These are phyloP conservation scores for Drechslerella dactyloides DNA, from an alignment of 2,329 filamentous ascomycete species.

Conservation along the genomic window DNA sequence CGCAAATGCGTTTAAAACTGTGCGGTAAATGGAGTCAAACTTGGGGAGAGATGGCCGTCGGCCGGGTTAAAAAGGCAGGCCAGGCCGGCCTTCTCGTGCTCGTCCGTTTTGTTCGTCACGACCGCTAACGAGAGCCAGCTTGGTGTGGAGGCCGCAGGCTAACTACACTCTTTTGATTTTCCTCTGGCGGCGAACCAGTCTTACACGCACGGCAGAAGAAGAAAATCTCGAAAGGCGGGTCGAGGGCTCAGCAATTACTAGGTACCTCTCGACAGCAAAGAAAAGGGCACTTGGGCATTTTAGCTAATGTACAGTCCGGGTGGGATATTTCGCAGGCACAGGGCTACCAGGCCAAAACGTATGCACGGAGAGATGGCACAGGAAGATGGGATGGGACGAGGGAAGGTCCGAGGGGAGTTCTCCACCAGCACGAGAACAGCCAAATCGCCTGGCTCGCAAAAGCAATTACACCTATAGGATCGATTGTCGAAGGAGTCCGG, in stretches of 20 bases:
- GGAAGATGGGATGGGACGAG: conserved; percentile 48
- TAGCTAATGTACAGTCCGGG: conserved; percentile 11
- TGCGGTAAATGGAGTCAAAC: conserved; percentile 44
- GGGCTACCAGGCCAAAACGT: conserved; percentile 25
- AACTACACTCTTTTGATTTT: conserved; percentile 21
- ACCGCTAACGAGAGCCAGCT: conserved; percentile 19
- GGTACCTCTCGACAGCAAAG: neutral
- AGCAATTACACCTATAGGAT: conserved; percentile 35
- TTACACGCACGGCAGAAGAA: conserved; percentile 18
- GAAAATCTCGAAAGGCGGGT: neutral
- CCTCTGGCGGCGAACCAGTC: neutral
- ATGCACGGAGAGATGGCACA: conserved; percentile 10
- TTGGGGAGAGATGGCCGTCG: conserved; percentile 41
- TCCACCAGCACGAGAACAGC: conserved; percentile 20
- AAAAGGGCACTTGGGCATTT: conserved; percentile 1
- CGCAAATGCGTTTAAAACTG: conserved; percentile 42
- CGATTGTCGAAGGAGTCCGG: conserved; percentile 21
- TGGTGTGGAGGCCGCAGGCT: conserved; percentile 31
- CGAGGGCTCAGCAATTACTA: neutral
- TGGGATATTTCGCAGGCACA: conserved; percentile 21
- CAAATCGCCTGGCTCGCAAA: conserved; percentile 18
- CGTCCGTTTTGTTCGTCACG: conserved; percentile 17
- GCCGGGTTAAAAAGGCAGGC: conserved; percentile 50
- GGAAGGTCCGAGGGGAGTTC: conserved; percentile 37
- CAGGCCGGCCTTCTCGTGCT: conserved; percentile 26